Percentiles rank a stretch among this genome's conserved stretches.
phyloP scores from a whole-genome alignment of 1,284 basidiomycete species.

The Melampsora abietis-canadensis region DNA sequence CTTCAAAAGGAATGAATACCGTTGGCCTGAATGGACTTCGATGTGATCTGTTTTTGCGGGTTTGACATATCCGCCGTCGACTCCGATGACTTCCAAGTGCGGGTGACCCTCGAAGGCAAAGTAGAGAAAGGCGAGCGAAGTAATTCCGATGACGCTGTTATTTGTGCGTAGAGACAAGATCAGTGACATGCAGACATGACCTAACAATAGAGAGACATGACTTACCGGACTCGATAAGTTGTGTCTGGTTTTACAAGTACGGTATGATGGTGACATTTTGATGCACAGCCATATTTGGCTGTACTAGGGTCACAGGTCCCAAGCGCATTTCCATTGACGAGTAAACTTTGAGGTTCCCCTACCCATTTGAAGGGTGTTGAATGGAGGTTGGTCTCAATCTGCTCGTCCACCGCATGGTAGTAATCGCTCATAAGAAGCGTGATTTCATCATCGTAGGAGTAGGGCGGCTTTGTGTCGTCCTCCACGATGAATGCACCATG shows the following conservation, averaged over 20 bases:
- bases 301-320: constrained; percentile 46
- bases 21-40: constrained; percentile 48
- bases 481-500: constrained; percentile 48
- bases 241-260: constrained; percentile 23
- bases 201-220: constrained; percentile 34
- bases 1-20: constrained; percentile 47
- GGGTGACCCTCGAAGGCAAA: constrained; percentile 33
- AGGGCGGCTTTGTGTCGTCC: constrained; percentile 26
- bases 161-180: background rate
- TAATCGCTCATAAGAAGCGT: constrained; percentile 48
- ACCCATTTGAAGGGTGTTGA: constrained; percentile 49
- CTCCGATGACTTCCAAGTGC: constrained; percentile 47
- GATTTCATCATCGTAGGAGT: constrained; percentile 45
- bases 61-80: constrained; percentile 48
- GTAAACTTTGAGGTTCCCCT: constrained; percentile 46
- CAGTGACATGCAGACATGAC: constrained; percentile 43
- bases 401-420: constrained; percentile 41
- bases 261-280: constrained; percentile 46
- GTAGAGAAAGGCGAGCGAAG: constrained; percentile 20
- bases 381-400: constrained; percentile 43
- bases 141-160: constrained; percentile 35
- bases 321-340: constrained; percentile 47
- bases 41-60: constrained; percentile 40
- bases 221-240: constrained; percentile 30
- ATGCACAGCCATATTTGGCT: constrained; percentile 44